These are phyloP conservation scores for Aspergillus terreus DNA, from an alignment of 2,329 filamentous ascomycete genomes.

Conservation along the genomic window DNA sequence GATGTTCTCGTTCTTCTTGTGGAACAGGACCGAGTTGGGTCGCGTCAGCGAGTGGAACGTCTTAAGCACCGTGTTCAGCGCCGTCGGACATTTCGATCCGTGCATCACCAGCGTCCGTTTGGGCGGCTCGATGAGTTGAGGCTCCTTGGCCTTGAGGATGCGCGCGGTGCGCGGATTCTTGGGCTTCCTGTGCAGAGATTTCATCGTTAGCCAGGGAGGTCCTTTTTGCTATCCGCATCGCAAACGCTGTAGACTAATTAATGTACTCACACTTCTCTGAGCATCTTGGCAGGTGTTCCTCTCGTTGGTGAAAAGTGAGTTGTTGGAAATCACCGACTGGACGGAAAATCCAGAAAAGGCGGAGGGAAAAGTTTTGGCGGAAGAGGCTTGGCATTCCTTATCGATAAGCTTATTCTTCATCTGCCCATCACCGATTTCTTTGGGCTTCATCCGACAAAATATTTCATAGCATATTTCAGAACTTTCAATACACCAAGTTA, in stretches of 20 bases:
- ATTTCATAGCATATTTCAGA: no score
- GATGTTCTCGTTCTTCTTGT: constrained; percentile 87
- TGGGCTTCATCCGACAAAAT: no score
- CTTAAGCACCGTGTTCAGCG: constrained; percentile 76
- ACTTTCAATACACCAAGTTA: no score
- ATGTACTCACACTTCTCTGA: constrained; percentile 41
- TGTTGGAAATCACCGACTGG: constrained; percentile 18
- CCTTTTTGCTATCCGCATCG: background rate
- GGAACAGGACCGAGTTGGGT: constrained; percentile 83
- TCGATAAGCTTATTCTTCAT: constrained; percentile 30
- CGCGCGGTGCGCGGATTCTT: constrained; percentile 89
- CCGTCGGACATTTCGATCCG: constrained; percentile 77
- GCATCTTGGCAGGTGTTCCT: constrained; percentile 27
- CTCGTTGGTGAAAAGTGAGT: constrained; percentile 3
- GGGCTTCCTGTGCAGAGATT: constrained; percentile 53
- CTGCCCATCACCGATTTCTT: no score
- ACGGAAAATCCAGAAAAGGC: constrained; percentile 16
- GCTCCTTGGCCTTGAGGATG: constrained; percentile 86
- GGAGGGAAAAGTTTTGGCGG: constrained; percentile 37
- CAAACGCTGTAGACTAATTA: background rate
- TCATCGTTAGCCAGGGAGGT: background rate
- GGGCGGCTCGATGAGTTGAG: constrained; percentile 83
- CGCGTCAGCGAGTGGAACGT: constrained; percentile 83
- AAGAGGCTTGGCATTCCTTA: constrained; percentile 33
- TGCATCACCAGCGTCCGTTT: constrained; percentile 88